These are phyloP conservation scores for Daldinia concentrica DNA, from an alignment of 495 filamentous ascomycete species.

Conservation along the genomic window DNA sequence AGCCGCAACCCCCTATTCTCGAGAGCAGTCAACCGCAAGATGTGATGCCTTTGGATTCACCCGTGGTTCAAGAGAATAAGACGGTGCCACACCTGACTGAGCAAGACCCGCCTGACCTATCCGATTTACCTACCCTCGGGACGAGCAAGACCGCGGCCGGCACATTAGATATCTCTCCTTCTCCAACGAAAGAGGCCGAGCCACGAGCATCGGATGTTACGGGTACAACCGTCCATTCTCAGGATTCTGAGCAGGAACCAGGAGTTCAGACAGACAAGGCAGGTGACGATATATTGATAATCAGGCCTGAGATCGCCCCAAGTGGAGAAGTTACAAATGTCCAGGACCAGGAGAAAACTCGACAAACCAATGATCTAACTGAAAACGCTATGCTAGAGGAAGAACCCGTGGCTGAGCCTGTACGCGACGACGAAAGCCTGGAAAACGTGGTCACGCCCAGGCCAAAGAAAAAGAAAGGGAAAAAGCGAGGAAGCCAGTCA, in stretches of 20 bases:
- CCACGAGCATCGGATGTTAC: slow-evolving; percentile 6
- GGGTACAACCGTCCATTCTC: slow-evolving; percentile 3
- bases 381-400: slow-evolving; percentile 14
- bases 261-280: slow-evolving; percentile 7
- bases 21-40: slow-evolving; percentile 9
- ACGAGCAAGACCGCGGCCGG: neutral
- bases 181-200: slow-evolving; percentile 7
- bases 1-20: slow-evolving; percentile 10
- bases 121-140: slow-evolving; percentile 2
- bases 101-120: slow-evolving; percentile 6
- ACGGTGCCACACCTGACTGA: slow-evolving; percentile 5
- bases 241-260: slow-evolving; percentile 20
- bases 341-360: slow-evolving; percentile 8
- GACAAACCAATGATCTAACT: slow-evolving; percentile 11
- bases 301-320: slow-evolving; percentile 3
- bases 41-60: slow-evolving; percentile 6
- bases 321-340: slow-evolving; percentile 15
- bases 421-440: slow-evolving; percentile 13
- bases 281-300: slow-evolving; percentile 14
- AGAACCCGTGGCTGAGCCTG: slow-evolving; percentile 16
- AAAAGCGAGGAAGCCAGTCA: slow-evolving; percentile 37
- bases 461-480: slow-evolving; percentile 49
- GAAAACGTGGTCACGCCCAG: slow-evolving; percentile 26
- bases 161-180: slow-evolving; percentile 1
- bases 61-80: slow-evolving; percentile 10